Conservation (phyloP, 73 alveolate genomes). For the Paramecium bursaria region DNA sequence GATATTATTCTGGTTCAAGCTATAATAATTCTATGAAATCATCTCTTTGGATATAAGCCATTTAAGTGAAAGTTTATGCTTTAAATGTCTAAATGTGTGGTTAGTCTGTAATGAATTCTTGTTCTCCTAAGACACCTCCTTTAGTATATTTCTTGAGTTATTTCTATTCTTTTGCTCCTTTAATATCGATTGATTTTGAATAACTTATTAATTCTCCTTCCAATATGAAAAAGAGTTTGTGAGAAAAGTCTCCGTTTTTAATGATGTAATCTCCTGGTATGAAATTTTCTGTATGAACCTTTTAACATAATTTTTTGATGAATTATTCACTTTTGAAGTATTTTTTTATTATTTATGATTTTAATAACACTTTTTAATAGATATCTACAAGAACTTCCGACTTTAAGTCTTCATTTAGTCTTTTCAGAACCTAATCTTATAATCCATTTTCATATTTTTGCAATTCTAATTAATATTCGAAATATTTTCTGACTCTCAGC, state of each 20-base stretch:
- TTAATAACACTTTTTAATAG: conserved; percentile 32
- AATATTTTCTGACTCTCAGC: conserved; percentile 61
- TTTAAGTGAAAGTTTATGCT: not conserved
- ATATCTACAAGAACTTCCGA: conserved; percentile 59
- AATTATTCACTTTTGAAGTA: conserved; percentile 21
- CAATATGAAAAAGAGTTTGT: conserved; percentile 11
- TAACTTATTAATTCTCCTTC: conserved; percentile 39
- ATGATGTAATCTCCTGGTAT: conserved; percentile 23
- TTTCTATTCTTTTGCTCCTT: conserved; percentile 1
- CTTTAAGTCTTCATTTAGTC: conserved; percentile 30
- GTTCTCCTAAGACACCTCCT: conserved; percentile 46
- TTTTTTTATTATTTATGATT: conserved; percentile 21
- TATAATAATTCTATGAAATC: conserved; percentile 2
- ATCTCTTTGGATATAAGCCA: conserved; percentile 18
- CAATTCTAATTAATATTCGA: conserved; percentile 52
- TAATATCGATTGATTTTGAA: conserved; percentile 23
- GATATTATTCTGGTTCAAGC: not conserved
- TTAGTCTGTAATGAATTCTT: conserved; percentile 9
- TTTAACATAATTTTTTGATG: conserved; percentile 45
- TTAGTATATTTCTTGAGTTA: not conserved
- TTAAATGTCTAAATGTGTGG: not conserved
- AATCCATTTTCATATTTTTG: conserved; percentile 18
- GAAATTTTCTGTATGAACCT: conserved; percentile 1
- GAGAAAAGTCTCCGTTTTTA: not conserved
- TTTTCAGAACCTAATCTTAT: conserved; percentile 53